Conservation (phyloP, 768 basidiomycete species). For the Pisolithus marmoratus region DNA sequence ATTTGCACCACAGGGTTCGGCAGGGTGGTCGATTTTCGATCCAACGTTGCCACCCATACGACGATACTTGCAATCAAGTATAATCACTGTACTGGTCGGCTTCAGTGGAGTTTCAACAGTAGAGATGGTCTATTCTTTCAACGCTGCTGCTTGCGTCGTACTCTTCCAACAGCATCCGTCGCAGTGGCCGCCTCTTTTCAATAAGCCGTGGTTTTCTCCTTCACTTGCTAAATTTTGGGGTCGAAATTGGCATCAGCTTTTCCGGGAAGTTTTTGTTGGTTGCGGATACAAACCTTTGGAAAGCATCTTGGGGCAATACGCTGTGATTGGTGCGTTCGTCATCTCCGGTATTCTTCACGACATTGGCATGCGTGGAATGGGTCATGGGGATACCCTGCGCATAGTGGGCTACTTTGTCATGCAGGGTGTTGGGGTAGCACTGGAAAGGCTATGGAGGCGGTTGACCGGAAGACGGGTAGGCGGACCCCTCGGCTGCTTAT, state of each 20-base stretch:
- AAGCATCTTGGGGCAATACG: constrained; percentile 41
- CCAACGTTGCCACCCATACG: constrained; percentile 25
- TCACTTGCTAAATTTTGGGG: constrained; percentile 64
- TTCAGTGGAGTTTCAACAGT: constrained; percentile 41
- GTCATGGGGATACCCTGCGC: constrained; percentile 38
- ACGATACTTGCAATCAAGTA: constrained; percentile 37
- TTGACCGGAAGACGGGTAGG: constrained; percentile 40
- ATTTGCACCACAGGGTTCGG: constrained; percentile 33
- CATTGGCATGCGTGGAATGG: constrained; percentile 53
- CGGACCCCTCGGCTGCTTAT: constrained; percentile 46
- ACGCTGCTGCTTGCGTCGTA: constrained; percentile 38
- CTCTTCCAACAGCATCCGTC: constrained; percentile 43
- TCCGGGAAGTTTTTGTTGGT: constrained; percentile 50
- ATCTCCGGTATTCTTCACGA: constrained; percentile 59
- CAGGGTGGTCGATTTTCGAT: constrained; percentile 35
- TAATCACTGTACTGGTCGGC: constrained; percentile 41
- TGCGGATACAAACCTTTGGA: constrained; percentile 43
- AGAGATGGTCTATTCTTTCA: constrained; percentile 35
- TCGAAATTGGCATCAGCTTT: constrained; percentile 62
- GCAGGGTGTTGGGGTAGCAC: constrained; percentile 45
- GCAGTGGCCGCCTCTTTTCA: constrained; percentile 62
- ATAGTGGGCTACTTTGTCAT: constrained; percentile 52
- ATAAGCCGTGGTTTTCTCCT: constrained; percentile 49
- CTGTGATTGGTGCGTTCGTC: constrained; percentile 52
- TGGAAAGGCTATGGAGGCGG: constrained; percentile 44